Conservation (phyloP, 108 stramenopile species). For the Cyclotella baltica region DNA sequence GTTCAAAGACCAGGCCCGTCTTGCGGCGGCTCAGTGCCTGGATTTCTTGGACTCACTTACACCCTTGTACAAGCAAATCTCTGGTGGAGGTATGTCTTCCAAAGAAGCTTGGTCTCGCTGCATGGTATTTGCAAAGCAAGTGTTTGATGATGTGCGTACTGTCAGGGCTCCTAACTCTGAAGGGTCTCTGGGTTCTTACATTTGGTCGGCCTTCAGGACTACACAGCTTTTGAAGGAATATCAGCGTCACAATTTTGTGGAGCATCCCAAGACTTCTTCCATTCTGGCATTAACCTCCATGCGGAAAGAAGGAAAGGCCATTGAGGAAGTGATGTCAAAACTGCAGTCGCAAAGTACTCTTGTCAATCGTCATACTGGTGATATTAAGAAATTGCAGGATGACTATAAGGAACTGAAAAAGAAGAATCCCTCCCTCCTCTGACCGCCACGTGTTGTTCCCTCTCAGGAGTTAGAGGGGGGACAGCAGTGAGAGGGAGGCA, state of each 20-base stretch:
- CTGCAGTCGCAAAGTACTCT: neutral
- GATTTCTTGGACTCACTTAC: slow-evolving; percentile 9
- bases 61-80: neutral
- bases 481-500: neutral
- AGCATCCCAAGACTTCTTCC: slow-evolving; percentile 11
- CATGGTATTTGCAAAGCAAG: neutral
- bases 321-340: neutral
- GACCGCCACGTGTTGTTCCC: neutral
- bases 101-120: slow-evolving; percentile 11
- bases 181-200: neutral
- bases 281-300: slow-evolving; percentile 10
- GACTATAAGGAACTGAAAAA: neutral
- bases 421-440: neutral
- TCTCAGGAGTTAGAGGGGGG: neutral
- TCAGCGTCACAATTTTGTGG: neutral
- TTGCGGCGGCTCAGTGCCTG: neutral
- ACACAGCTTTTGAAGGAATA: slow-evolving; percentile 7
- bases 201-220: neutral
- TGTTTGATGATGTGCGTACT: neutral
- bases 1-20: neutral
- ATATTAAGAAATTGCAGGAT: slow-evolving; percentile 11
- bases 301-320: neutral
- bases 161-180: neutral
- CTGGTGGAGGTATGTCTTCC: neutral
- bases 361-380: neutral